Evolutionary conservation across 345 rosid species (phyloP), one percentile per base, ranked within the genome.

Genomic region (Cardamine chenopodiifolia): DNA sequence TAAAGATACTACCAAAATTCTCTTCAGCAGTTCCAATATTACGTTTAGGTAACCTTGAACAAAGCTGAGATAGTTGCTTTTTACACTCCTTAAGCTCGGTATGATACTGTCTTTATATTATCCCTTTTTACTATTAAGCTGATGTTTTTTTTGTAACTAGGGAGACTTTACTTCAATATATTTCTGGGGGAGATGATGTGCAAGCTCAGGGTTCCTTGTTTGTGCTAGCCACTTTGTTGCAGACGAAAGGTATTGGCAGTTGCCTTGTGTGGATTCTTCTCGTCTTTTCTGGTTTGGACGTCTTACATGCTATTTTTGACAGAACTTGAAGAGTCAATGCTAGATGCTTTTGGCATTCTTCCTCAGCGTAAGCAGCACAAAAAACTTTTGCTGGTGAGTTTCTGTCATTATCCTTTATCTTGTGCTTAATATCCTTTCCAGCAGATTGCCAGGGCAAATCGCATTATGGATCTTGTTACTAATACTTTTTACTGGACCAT

Each of bases 341-440:
- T 96, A 52, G 98, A 96, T 87, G 89, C 91, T 62, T 92, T 92
- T 80, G 99, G 99, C 70, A 90, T 96, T 84, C 97, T 96, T 74
- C 99, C 99, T 47, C 98, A 89, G 67, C 91, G 96, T 70, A 88
- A 96, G 83, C 93, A 92, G 64, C 97, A 96, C 72, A 96, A 92
- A 85, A 92, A 96, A 65, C 92, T 88, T 75, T 79, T 96, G 82
- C 83, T 90, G 86, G 99, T 92, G 80, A 81, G 90, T 80, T 53
- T 40, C 69, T 25, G 65, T 70, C 72, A 37, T 63, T 59, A 45
- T 72, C 56, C 14, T 35, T 25, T 47, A 63, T 56, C 49, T 69
- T 28, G 48, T 54, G 59, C 69, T 57, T 18, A 26, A 17, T 45
- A 52, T 40, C 7, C 45, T 55, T 53, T 66, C 40, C 48, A 57